A percentile compares a stretch with the other conserved stretches of the same genome.
These are phyloP conservation scores for Xanthoconium purpureum DNA, from an alignment of 768 basidiomycete species.

Conservation along the genomic window DNA sequence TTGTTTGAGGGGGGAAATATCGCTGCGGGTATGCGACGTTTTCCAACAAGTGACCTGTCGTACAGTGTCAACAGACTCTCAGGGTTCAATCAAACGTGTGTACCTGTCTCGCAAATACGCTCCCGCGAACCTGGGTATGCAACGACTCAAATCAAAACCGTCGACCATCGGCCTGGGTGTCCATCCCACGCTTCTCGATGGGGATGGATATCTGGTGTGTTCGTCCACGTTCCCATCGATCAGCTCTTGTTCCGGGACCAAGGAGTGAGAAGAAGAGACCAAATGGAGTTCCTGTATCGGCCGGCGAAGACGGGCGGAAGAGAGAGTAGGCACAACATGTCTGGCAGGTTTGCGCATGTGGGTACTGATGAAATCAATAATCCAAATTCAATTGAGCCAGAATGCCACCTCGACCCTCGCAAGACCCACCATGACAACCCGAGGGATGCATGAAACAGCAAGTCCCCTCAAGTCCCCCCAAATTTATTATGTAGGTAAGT, in stretches of 20 bases:
- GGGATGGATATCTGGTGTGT: constrained; percentile 50
- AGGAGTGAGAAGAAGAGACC: constrained; percentile 12
- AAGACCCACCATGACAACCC: not conserved
- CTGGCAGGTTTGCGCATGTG: constrained; percentile 3
- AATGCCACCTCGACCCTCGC: not conserved
- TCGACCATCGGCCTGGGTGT: not conserved
- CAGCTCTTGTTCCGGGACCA: constrained; percentile 55
- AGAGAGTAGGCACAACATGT: constrained; percentile 46
- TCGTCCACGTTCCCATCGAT: constrained; percentile 59
- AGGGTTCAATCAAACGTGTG: not conserved
- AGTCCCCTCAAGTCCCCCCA: too few relatives aligned
- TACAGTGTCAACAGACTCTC: not conserved
- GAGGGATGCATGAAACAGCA: not conserved
- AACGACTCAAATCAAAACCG: not conserved
- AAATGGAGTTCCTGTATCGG: constrained; percentile 21
- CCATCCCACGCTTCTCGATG: constrained; percentile 41
- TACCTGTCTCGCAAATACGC: not conserved
- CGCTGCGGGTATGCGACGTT: not conserved
- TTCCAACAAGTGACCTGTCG: not conserved
- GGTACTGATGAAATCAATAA: constrained; percentile 2
- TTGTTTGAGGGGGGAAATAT: not conserved
- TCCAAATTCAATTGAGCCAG: not conserved
- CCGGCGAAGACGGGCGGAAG: constrained; percentile 37
- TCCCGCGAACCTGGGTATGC: constrained; percentile 1
- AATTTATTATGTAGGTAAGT: too few relatives aligned